A percentile compares a stretch with the other conserved stretches of the same genome.
Conservation (phyloP, 495 filamentous ascomycete species). For the Neurospora sp. region DNA sequence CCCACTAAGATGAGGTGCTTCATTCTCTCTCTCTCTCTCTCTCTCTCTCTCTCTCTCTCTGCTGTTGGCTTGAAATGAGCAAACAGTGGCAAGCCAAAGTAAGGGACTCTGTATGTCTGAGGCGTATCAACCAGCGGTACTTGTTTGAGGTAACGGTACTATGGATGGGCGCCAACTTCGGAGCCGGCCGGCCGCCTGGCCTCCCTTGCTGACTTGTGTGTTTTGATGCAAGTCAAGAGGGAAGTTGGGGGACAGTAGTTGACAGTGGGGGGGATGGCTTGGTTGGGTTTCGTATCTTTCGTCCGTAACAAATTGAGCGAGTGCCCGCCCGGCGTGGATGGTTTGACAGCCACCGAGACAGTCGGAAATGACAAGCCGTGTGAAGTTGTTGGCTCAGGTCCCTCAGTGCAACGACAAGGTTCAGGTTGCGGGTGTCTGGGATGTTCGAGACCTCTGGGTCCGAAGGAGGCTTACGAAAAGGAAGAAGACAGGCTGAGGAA, state of each 20-base stretch:
- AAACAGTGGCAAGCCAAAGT: neutral
- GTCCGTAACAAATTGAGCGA: neutral
- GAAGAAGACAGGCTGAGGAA: neutral
- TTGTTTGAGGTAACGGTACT: neutral
- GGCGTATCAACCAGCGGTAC: neutral
- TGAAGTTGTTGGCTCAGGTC: neutral
- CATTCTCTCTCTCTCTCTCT: conserved; percentile 4
- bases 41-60: neutral
- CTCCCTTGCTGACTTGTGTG: neutral
- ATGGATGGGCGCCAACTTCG: neutral
- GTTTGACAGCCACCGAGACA: neutral
- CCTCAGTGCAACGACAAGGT: neutral
- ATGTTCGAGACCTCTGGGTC: neutral
- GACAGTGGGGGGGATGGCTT: neutral
- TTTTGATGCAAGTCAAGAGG: neutral
- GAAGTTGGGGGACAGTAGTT: neutral
- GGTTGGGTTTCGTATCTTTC: neutral
- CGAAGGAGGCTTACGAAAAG: neutral
- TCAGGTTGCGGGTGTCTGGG: neutral
- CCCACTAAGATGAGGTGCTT: conserved; percentile 50
- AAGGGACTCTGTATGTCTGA: neutral
- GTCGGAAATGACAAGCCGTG: neutral
- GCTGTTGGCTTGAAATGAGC: neutral
- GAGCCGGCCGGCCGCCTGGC: neutral
- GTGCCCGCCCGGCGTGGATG: neutral